Evolutionary conservation across 805 yeast genomes (phyloP).

Genomic region (Candida ulmi): DNA sequence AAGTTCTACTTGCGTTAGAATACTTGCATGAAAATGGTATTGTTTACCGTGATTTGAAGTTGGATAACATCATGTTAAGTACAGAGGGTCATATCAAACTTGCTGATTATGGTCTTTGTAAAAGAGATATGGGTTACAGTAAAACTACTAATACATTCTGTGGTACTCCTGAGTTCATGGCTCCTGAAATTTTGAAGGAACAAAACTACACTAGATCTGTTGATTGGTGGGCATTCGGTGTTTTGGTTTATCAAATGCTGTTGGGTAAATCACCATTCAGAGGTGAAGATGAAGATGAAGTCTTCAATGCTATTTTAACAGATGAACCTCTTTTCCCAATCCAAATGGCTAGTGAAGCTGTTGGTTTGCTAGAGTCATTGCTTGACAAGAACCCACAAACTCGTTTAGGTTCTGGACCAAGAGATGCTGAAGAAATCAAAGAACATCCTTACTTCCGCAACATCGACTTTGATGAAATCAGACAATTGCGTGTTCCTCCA

Average conservation of each 20-base stretch:
- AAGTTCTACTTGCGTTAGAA: conserved; percentile 84
- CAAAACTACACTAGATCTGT: conserved; percentile 91
- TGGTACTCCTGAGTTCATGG: conserved; percentile 99
- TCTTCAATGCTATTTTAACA: conserved; percentile 90
- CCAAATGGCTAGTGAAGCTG: conserved; percentile 96
- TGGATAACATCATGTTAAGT: conserved; percentile 88
- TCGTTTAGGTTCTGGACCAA: conserved; percentile 82
- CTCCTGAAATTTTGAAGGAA: conserved; percentile 93
- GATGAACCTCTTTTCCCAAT: conserved; percentile 97
- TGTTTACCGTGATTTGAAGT: conserved; percentile 91
- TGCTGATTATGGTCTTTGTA: conserved; percentile 97
- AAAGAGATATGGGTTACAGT: conserved; percentile 84
- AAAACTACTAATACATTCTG: conserved; percentile 91
- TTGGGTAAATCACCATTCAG: conserved; percentile 95
- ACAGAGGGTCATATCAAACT: conserved; percentile 91
- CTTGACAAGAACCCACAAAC: conserved; percentile 81
- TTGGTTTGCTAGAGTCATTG: conserved; percentile 85
- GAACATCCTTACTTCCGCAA: conserved; percentile 90
- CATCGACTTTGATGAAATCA: conserved; percentile 83
- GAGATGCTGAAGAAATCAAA: conserved; percentile 92
- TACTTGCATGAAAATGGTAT: conserved; percentile 95
- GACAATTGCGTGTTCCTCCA: conserved; percentile 66
- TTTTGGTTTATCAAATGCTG: conserved; percentile 90
- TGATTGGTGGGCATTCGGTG: conserved; percentile 99
- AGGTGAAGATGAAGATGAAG: conserved; percentile 96